A percentile compares a stretch with the other conserved stretches of the same genome.
Evolutionary conservation across 768 basidiomycete species (phyloP).

Genomic region (Podaxis pistillaris): DNA sequence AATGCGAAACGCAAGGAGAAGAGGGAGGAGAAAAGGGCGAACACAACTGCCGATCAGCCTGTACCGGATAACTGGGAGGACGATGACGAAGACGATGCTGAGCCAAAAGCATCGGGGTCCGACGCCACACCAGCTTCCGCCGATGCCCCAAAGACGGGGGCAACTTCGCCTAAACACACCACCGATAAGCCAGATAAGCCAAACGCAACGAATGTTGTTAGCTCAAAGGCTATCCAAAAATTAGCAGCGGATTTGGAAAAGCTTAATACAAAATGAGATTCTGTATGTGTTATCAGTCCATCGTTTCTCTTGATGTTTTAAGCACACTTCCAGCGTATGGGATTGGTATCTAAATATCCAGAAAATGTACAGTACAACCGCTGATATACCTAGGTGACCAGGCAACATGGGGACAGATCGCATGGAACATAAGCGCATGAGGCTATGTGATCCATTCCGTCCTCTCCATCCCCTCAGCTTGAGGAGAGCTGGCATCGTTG

Average conservation of each 20-base stretch:
- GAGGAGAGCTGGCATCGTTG: conserved; percentile 26
- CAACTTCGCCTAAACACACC: conserved; percentile 1
- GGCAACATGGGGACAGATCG: neutral
- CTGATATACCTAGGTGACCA: conserved; percentile 2
- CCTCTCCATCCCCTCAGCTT: conserved; percentile 32
- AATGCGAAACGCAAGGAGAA: conserved; percentile 79
- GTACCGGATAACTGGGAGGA: conserved; percentile 84
- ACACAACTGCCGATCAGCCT: conserved; percentile 24
- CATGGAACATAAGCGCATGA: neutral
- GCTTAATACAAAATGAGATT: conserved; percentile 50
- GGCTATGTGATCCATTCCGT: conserved; percentile 32
- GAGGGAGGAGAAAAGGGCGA: conserved; percentile 49
- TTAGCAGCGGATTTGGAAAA: conserved; percentile 55
- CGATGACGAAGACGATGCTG: conserved; percentile 49
- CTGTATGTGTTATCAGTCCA: conserved; percentile 25
- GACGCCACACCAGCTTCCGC: conserved; percentile 20
- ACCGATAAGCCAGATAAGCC: conserved; percentile 12
- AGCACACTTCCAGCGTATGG: conserved; percentile 6
- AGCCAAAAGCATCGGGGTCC: conserved; percentile 25
- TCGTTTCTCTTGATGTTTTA: conserved; percentile 17
- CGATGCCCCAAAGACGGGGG: conserved; percentile 20
- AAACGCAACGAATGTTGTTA: conserved; percentile 15
- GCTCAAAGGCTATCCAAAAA: conserved; percentile 21
- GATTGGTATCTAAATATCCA: conserved; percentile 6
- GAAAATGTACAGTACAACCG: conserved; percentile 11